Conservation (phyloP, 352 stramenopile species). For the Pythium vanterpoolii region DNA sequence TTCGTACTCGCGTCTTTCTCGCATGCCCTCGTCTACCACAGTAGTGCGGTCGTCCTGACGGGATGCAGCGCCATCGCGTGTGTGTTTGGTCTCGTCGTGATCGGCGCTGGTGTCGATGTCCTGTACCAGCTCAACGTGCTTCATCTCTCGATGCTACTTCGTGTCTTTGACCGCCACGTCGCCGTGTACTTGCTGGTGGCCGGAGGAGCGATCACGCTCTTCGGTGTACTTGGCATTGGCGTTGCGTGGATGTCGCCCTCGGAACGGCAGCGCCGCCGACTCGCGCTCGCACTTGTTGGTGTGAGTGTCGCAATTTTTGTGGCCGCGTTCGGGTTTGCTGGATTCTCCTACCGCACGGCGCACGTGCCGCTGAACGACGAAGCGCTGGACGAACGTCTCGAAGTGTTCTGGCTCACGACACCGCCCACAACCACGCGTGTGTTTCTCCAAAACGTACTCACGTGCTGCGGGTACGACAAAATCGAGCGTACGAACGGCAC, state of each 20-base stretch:
- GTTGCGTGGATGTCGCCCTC: conserved; percentile 23
- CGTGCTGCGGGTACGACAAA: conserved; percentile 27
- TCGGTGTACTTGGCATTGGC: conserved; percentile 30
- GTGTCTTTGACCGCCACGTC: conserved; percentile 49
- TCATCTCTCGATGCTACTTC: conserved; percentile 54
- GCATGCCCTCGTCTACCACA: conserved; percentile 15
- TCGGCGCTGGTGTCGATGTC: conserved; percentile 45
- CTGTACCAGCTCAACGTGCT: conserved; percentile 70
- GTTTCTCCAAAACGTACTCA: conserved; percentile 23
- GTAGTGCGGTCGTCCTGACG: conserved; percentile 10
- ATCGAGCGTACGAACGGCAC: conserved; percentile 13
- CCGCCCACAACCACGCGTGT: conserved; percentile 20
- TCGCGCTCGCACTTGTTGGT: conserved; percentile 33
- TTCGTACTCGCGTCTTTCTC: conserved; percentile 13
- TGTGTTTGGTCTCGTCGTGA: conserved; percentile 40
- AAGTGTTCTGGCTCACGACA: conserved; percentile 17
- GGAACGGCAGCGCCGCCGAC: background rate
- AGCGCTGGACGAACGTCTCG: conserved; percentile 20
- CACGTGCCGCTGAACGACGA: conserved; percentile 15
- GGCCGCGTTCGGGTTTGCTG: conserved; percentile 32
- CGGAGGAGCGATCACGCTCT: conserved; percentile 35
- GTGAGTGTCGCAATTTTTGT: conserved; percentile 42
- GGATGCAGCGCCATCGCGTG: conserved; percentile 24
- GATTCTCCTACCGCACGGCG: conserved; percentile 38
- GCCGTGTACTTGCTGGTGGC: conserved; percentile 44